Conservation (phyloP, 495 filamentous ascomycete genomes). For the Aspergillus hancockii region DNA sequence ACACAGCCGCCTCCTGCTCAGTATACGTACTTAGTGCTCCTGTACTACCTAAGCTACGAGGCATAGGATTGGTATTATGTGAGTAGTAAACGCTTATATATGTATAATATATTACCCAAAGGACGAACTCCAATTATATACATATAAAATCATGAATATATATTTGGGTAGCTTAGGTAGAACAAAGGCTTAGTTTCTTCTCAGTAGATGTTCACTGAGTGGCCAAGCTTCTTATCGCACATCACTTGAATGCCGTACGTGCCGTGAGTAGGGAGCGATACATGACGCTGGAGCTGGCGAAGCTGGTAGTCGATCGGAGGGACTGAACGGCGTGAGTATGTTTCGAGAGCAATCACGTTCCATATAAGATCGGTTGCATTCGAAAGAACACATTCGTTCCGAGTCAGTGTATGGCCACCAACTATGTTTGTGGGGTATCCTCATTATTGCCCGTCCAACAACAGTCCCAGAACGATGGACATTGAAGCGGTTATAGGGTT, state of each 20-base stretch:
- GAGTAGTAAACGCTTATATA: too few relatives aligned
- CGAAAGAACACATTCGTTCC: neutral
- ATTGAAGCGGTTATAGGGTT: neutral
- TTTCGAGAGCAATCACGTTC: neutral
- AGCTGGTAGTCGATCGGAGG: neutral
- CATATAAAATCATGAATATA: neutral
- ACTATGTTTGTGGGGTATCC: neutral
- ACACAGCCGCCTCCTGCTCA: too few relatives aligned
- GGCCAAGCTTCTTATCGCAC: neutral
- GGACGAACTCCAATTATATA: too few relatives aligned
- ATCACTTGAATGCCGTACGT: neutral
- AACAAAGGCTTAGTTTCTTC: neutral
- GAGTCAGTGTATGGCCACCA: neutral
- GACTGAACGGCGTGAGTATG: neutral
- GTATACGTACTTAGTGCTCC: too few relatives aligned
- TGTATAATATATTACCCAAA: neutral
- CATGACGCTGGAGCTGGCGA: neutral
- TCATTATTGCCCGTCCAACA: neutral
- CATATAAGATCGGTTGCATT: neutral
- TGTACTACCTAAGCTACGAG: too few relatives aligned
- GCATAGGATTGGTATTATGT: too few relatives aligned
- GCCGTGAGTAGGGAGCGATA: neutral
- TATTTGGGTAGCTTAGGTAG: neutral
- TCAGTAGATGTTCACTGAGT: neutral
- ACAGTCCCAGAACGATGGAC: neutral